Percentiles rank a stretch among this genome's conserved stretches.
Conservation (phyloP, 2,329 filamentous ascomycete genomes). For the Cladophialophora yegresii region DNA sequence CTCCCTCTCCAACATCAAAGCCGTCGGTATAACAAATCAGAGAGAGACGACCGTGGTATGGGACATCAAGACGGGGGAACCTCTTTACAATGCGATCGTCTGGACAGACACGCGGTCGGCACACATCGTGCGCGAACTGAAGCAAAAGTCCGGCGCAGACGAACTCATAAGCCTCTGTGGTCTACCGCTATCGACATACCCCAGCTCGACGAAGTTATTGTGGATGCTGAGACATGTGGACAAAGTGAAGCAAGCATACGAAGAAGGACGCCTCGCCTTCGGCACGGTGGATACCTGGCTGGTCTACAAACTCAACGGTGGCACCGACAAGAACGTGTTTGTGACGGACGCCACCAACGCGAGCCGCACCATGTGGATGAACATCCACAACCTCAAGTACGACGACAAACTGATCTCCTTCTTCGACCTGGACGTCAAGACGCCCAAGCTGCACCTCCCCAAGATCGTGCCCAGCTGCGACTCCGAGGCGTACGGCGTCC, state of each 20-base stretch:
- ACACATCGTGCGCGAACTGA: conserved; percentile 70
- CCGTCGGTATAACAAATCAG: conserved; percentile 78
- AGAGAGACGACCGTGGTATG: conserved; percentile 77
- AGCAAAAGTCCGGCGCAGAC: conserved; percentile 62
- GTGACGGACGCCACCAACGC: conserved; percentile 79
- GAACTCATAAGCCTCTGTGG: conserved; percentile 66
- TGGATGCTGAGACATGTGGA: conserved; percentile 71
- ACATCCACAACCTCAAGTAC: conserved; percentile 71
- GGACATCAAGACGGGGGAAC: conserved; percentile 71
- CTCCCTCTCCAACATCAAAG: conserved; percentile 63
- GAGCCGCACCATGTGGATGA: conserved; percentile 83
- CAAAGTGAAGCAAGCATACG: conserved; percentile 67
- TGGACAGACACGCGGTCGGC: conserved; percentile 78
- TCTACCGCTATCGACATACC: conserved; percentile 76
- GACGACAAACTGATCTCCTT: conserved; percentile 70
- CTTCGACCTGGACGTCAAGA: conserved; percentile 65
- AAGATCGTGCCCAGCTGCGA: conserved; percentile 74
- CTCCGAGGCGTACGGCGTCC: conserved; percentile 63
- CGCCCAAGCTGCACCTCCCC: conserved; percentile 64
- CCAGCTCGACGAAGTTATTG: conserved; percentile 72
- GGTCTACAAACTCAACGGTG: conserved; percentile 70
- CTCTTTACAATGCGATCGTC: conserved; percentile 73
- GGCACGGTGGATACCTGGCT: conserved; percentile 81
- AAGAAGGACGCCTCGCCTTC: conserved; percentile 68
- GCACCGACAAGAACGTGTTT: conserved; percentile 58